Base-by-base conservation (phyloP, 805 yeast species). In the Kodamaea kaohsiungensis region DNA sequence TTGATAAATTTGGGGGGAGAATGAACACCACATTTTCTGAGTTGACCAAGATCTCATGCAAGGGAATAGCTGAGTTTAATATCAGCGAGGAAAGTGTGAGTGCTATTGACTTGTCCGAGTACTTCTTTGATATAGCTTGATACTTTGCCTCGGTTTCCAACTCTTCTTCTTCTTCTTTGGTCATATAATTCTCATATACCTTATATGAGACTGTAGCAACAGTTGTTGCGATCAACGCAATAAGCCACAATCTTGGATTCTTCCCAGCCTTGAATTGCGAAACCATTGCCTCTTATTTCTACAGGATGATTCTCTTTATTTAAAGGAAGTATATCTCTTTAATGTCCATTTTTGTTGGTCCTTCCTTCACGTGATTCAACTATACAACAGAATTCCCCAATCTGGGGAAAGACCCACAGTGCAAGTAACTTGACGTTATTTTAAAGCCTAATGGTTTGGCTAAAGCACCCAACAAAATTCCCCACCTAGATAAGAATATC, bases 81-180 rank as follows among this genome's bases (percentile, higher is more conserved):
- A 76, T 71, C 27, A 76, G 69, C 50, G 74, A 74, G 46, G 76
- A 73, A 45, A 76, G 68, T 7, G 80, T 76, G 58, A 76, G 65
- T 5, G 77, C 79, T 35, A 76, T 72, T 17, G 71, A 63, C 56
- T 73, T 72, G 52, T 63, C 64, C 25, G 67, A 61, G 56, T 69
- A 72, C 39, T 54, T 43, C 33, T 55, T 59, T 22, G 61, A 53
- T 9, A 58, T 40, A 22, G 40, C 45, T 22, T 51, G 43, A 18
- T 46, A 33, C 8, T 27, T 16, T 25, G 33, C 53, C 22, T 52
- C 43, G 45, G 35, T 17, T 18, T 25, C 53, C 53, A n/a, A 22
- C 6, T 22, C 50, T 18, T 38, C 43, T 19, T 53, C 50, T 25
- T 45, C 43, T 33, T 33, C 45, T 15, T 42, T 35, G 8, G 46